Evolutionary conservation across 257 asterid genomes (phyloP), one percentile per base, ranked within the genome.

Genomic region (Craterostigma plantagineum): DNA sequence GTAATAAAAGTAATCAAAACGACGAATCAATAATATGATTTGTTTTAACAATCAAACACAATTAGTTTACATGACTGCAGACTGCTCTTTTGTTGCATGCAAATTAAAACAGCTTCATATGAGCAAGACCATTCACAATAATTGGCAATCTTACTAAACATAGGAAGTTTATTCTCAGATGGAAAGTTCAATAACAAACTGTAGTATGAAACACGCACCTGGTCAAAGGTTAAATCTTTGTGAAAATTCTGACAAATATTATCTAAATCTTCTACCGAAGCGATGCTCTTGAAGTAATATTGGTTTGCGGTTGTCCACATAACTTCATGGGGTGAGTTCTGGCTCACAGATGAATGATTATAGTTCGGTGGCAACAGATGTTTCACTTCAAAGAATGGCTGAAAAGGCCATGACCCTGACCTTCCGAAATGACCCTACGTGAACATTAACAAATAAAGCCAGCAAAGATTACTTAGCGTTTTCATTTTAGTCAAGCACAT

Each of bases 251-350:
- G 64, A 63, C 79, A 68, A 51, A 70, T 65, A 57, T 72, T 63
- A 72, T 71, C 76, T 73, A 87, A 62, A 45, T 27, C 52, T 62
- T 72, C 63, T 58, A 61, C 50, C 7, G 95, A 70, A 35, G 77
- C 67, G 49, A 87, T 65, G 75, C 93, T 72, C 75, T 70, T 87
- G 77, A 79, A 87, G 66, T 87, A 87, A 72, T 56, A 77, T 48
- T 56, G 59, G 42, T 82, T 82, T 37, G 92, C 91, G 13, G 50
- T 41, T 53, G 50, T 68, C 95, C 98, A 87, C 38, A 57, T 53
- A 41, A 27, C 48, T 41, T 70, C 76, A 55, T 45, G 16, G n/a
- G 76, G 53, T 12, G 65, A 54, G 53, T 58, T 44, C 57, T 54
- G 55, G 50, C 56, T 50, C 13, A 49, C 63, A 16, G 61, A 43